Evolutionary conservation across 2,329 filamentous ascomycete genomes (phyloP).

Genomic region (Salinomyces thailandicus): DNA sequence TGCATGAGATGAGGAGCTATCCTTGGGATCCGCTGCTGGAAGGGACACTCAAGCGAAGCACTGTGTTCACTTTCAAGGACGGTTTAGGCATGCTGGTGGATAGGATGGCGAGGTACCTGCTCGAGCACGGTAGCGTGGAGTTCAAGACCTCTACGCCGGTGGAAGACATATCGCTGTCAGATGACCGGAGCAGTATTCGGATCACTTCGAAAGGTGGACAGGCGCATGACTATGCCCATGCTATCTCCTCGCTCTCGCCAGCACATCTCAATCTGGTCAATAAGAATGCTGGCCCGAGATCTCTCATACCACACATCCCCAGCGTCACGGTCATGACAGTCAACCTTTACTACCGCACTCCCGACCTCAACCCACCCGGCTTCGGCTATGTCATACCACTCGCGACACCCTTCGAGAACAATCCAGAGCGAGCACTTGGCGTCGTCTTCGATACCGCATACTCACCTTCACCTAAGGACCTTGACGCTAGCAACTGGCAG

Average conservation of each 20-base stretch:
- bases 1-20: conserved; percentile 24
- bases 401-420: conserved; percentile 57
- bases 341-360: conserved; percentile 70
- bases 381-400: conserved; percentile 90
- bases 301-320: conserved; percentile 51
- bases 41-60: conserved; percentile 23
- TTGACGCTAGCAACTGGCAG: conserved; percentile 16
- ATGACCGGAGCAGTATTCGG: conserved; percentile 19
- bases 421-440: conserved; percentile 74
- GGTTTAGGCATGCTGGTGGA: conserved; percentile 33
- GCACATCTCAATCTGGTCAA: conserved; percentile 29
- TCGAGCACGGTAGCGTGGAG: conserved; percentile 29
- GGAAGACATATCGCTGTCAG: conserved; percentile 31
- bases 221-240: conserved; percentile 37
- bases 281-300: conserved; percentile 16
- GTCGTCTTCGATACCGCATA: conserved; percentile 80
- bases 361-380: conserved; percentile 56
- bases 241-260: conserved; percentile 53
- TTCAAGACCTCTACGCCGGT: conserved; percentile 36
- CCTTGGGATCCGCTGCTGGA: conserved; percentile 26
- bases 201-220: conserved; percentile 22
- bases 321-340: conserved; percentile 74
- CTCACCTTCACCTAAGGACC: conserved; percentile 18
- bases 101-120: conserved; percentile 27
- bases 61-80: conserved; percentile 36